Evolutionary conservation across 1,139 yeast species (phyloP).

Genomic region (Wickerhamiella pararugosa): DNA sequence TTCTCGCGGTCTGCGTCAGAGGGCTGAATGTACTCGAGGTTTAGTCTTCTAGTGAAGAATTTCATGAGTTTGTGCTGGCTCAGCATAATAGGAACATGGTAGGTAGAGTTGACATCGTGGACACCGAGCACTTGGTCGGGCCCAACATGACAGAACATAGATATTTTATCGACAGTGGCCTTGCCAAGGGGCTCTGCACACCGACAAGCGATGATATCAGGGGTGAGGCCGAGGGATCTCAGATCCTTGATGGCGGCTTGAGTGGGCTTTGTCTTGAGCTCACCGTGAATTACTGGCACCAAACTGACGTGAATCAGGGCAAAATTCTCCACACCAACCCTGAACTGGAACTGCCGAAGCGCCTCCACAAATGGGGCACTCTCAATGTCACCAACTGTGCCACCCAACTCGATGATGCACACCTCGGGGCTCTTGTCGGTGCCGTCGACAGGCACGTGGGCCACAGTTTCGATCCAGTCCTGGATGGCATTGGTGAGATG

Average conservation of each 20-base stretch:
- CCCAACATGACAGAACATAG: slow-evolving; percentile 98
- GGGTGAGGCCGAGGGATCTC: slow-evolving; percentile 85
- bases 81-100: slow-evolving; percentile 87
- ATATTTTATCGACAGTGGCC: slow-evolving; percentile 82
- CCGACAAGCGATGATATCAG: slow-evolving; percentile 97
- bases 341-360: slow-evolving; percentile 92
- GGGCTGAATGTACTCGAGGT: slow-evolving; percentile 38
- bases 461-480: slow-evolving; percentile 94
- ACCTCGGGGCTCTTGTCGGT: slow-evolving; percentile 78
- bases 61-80: slow-evolving; percentile 76
- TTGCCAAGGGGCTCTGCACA: slow-evolving; percentile 71
- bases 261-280: slow-evolving; percentile 97
- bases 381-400: slow-evolving; percentile 98
- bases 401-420: slow-evolving; percentile 94
- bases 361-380: slow-evolving; percentile 99
- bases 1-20: slow-evolving; percentile 39
- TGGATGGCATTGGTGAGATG: slow-evolving; percentile 95
- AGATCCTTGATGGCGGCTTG: slow-evolving; percentile 97
- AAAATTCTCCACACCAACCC: slow-evolving; percentile 87
- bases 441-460: slow-evolving; percentile 84
- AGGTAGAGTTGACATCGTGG: slow-evolving; percentile 92
- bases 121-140: slow-evolving; percentile 94
- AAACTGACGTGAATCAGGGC: slow-evolving; percentile 92
- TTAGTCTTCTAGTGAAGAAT: slow-evolving; percentile 55
- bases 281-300: slow-evolving; percentile 96